Conservation (phyloP, 129 eudicot species). For the Heracleum sosnowskyi region DNA sequence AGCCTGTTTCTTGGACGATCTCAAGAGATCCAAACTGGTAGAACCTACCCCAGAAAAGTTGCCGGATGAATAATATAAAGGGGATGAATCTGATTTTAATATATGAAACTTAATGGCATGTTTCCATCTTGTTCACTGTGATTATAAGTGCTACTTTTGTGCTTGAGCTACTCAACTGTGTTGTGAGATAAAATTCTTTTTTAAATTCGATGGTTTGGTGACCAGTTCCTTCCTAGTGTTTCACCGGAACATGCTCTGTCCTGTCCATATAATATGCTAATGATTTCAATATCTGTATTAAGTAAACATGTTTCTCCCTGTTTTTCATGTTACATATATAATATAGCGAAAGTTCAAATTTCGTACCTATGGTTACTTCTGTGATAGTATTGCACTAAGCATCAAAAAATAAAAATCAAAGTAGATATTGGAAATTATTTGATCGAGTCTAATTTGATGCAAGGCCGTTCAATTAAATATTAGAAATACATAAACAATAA, state of each 20-base stretch:
- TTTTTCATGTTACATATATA: too few species aligned
- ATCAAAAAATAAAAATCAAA: too few species aligned
- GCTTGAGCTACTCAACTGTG: not conserved
- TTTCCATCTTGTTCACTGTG: not conserved
- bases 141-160: not conserved
- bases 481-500: too few species aligned
- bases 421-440: too few species aligned
- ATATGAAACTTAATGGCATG: not conserved
- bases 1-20: conserved; percentile 51
- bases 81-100: not conserved
- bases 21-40: conserved; percentile 28
- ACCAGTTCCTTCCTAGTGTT: not conserved
- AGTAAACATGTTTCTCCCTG: not conserved
- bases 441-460: too few species aligned
- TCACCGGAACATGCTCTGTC: not conserved
- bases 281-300: too few species aligned
- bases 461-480: too few species aligned
- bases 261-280: not conserved
- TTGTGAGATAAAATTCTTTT: not conserved
- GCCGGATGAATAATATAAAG: conserved; percentile 39
- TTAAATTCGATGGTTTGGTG: not conserved
- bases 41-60: conserved; percentile 46
- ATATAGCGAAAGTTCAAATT: too few species aligned
- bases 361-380: too few species aligned
- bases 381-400: too few species aligned